Evolutionary conservation across 1,139 yeast species (phyloP).

Genomic region (Spencermartinsiella ligniputridi): DNA sequence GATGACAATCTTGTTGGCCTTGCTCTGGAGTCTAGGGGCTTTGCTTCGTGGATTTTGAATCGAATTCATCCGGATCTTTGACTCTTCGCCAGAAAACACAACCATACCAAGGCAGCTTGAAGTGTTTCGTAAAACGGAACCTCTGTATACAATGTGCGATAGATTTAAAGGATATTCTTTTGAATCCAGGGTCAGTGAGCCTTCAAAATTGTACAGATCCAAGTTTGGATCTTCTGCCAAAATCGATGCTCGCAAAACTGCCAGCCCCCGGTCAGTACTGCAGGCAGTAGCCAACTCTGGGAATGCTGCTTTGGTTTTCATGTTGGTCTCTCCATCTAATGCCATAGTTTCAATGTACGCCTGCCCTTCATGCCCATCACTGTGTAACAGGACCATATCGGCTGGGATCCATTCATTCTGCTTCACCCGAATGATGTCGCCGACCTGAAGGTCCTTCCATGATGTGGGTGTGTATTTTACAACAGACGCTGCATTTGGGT

Average conservation of each 20-base stretch:
- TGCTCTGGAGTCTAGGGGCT: slow-evolving; percentile 83
- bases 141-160: slow-evolving; percentile 81
- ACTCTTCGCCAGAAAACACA: slow-evolving; percentile 90
- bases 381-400: slow-evolving; percentile 66
- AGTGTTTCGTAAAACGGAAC: slow-evolving; percentile 84
- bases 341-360: slow-evolving; percentile 96
- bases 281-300: slow-evolving; percentile 51
- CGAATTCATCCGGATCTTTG: slow-evolving; percentile 94
- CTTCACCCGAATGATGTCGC: slow-evolving; percentile 67
- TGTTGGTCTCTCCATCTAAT: slow-evolving; percentile 91
- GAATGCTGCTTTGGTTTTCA: slow-evolving; percentile 70
- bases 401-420: slow-evolving; percentile 95
- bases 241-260: slow-evolving; percentile 45
- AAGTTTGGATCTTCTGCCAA: slow-evolving; percentile 86
- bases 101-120: slow-evolving; percentile 69
- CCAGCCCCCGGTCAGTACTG: slow-evolving; percentile 49
- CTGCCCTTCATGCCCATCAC: slow-evolving; percentile 63
- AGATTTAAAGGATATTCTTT: slow-evolving; percentile 60
- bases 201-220: slow-evolving; percentile 90
- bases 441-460: slow-evolving; percentile 82
- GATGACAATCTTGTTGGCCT: slow-evolving; percentile 75
- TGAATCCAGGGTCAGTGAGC: slow-evolving; percentile 44
- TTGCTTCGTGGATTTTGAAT: slow-evolving; percentile 83
- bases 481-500: slow-evolving; percentile 7
- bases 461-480: slow-evolving; percentile 36